Percentiles rank a stretch among this genome's conserved stretches.
Conservation (phyloP, 805 yeast genomes). For the Pichia californica region DNA sequence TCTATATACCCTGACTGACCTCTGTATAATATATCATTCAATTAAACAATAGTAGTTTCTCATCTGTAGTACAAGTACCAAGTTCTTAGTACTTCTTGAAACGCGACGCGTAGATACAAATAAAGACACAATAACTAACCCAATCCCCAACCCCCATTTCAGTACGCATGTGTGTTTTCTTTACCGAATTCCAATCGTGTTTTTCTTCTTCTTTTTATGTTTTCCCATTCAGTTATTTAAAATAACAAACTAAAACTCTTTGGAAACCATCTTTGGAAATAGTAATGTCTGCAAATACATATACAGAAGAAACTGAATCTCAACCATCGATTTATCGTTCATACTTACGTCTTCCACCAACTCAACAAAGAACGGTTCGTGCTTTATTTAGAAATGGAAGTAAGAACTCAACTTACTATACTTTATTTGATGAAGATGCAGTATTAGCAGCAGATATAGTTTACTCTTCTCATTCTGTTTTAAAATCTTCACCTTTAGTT, state of each 20-base stretch:
- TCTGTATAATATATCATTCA: too few species aligned
- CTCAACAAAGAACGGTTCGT: slow-evolving; percentile 49
- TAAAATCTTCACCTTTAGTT: slow-evolving; percentile 39
- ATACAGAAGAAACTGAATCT: slow-evolving; percentile 9
- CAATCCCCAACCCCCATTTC: too few species aligned
- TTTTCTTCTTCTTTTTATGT: too few species aligned
- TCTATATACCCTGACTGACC: too few species aligned
- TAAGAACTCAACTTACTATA: slow-evolving; percentile 66
- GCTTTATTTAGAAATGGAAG: slow-evolving; percentile 48
- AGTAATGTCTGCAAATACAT: slow-evolving; percentile 9
- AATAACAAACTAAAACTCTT: too few species aligned
- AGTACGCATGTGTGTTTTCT: too few species aligned
- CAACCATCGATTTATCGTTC: slow-evolving; percentile 11
- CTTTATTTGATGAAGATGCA: slow-evolving; percentile 71
- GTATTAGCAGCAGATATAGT: slow-evolving; percentile 73
- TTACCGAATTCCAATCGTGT: too few species aligned
- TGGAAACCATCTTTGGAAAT: background rate
- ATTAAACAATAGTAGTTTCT: too few species aligned
- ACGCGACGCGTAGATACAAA: slow-evolving; percentile 8
- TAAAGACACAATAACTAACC: too few species aligned
- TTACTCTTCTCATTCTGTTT: slow-evolving; percentile 75
- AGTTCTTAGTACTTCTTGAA: too few species aligned
- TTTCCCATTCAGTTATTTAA: too few species aligned
- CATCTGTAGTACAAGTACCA: too few species aligned
- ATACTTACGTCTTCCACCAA: slow-evolving; percentile 42